Conservation (phyloP, 257 asterid species). For the Penstemon davidsonii region DNA sequence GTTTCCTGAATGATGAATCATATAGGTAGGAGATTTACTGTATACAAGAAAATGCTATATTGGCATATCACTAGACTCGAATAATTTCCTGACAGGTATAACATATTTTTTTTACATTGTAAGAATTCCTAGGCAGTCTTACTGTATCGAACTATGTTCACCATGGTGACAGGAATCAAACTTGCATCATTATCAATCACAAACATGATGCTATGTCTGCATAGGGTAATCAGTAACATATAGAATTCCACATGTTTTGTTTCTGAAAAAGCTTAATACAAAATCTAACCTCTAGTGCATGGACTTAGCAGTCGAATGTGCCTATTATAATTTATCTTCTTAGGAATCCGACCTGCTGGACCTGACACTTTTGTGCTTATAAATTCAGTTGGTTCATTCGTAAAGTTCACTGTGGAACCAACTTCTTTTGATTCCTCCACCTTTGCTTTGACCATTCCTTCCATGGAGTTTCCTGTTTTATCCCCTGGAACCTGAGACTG, state of each 20-base stretch:
- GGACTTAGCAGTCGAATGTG: conserved; percentile 26
- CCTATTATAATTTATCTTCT: conserved; percentile 28
- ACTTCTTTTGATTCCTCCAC: conserved; percentile 38
- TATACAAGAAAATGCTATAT: background rate
- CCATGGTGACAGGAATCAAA: conserved; percentile 1
- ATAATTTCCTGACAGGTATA: background rate
- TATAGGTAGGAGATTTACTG: background rate
- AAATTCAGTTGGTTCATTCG: conserved; percentile 33
- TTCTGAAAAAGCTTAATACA: conserved; percentile 21
- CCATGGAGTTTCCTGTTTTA: conserved; percentile 31
- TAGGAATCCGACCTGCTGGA: conserved; percentile 21
- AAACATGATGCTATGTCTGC: background rate
- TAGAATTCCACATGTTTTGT: conserved; percentile 9
- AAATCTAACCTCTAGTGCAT: conserved; percentile 44
- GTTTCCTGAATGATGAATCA: background rate
- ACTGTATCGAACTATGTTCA: background rate
- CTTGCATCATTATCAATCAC: background rate
- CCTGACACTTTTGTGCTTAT: conserved; percentile 19
- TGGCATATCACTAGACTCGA: conserved; percentile 1
- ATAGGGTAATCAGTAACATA: background rate
- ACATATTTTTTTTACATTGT: conserved; percentile 1
- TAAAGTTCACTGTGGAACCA: conserved; percentile 27
- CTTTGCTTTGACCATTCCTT: conserved; percentile 28
- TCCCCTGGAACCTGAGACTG: conserved; percentile 36
- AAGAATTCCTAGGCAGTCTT: background rate